A percentile compares a stretch with the other conserved stretches of the same genome.
phyloP scores from a whole-genome alignment of 192 early-diverging fungal genomes.

The Dissophora globulifera region DNA sequence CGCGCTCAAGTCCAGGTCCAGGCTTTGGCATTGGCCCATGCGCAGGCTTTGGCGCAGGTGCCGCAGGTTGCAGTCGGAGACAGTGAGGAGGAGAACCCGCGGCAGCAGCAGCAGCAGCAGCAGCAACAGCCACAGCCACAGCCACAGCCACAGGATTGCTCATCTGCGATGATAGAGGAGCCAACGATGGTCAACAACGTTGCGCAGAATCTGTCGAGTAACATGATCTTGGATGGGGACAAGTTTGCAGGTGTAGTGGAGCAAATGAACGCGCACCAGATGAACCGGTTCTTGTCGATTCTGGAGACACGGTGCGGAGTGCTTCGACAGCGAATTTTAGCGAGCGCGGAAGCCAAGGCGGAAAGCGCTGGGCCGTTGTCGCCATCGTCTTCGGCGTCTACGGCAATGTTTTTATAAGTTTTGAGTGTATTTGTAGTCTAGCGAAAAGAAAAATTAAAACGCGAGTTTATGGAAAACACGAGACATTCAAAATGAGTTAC shows the following conservation, averaged over 20 bases:
- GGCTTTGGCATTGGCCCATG: conserved; percentile 36
- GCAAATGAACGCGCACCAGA: conserved; percentile 63
- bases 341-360: conserved; percentile 27
- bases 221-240: conserved; percentile 50
- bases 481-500: too few species aligned
- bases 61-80: background rate
- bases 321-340: conserved; percentile 44
- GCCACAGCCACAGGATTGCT: too few species aligned
- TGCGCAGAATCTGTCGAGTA: conserved; percentile 26
- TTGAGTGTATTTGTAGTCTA: too few species aligned
- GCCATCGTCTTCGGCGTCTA: background rate
- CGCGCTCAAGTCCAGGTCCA: conserved; percentile 39
- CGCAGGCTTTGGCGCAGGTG: background rate
- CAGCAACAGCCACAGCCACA: background rate
- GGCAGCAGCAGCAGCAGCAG: conserved; percentile 15
- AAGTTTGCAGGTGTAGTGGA: conserved; percentile 53
- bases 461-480: too few species aligned
- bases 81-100: conserved; percentile 33
- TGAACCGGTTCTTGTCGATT: conserved; percentile 63
- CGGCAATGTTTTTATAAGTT: too few species aligned
- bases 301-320: conserved; percentile 66
- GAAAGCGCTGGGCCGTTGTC: too few species aligned
- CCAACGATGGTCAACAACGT: too few species aligned
- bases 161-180: too few species aligned
- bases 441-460: too few species aligned